phyloP scores from a whole-genome alignment of 768 basidiomycete genomes.

The Asterophora parasitica region DNA sequence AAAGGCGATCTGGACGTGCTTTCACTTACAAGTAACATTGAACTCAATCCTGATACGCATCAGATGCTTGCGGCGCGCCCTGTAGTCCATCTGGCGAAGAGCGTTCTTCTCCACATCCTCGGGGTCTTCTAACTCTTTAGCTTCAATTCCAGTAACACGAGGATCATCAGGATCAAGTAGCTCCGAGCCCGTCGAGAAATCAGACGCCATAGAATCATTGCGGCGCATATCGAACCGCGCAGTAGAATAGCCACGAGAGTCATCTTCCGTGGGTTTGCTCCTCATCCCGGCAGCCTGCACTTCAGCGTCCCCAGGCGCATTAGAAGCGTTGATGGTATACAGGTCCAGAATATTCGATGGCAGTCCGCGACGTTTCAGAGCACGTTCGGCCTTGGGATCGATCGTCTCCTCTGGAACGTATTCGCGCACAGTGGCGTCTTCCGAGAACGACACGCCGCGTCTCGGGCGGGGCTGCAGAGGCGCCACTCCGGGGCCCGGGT shows the following conservation, averaged over 20 bases:
- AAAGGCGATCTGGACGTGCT: conserved; percentile 12
- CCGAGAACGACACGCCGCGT: conserved; percentile 39
- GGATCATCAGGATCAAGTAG: conserved; percentile 71
- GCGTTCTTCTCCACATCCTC: conserved; percentile 59
- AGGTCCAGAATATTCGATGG: conserved; percentile 50
- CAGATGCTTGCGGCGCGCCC: conserved; percentile 58
- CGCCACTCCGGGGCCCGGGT: conserved; percentile 23
- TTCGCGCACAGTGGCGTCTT: conserved; percentile 19
- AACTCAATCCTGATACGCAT: conserved; percentile 67
- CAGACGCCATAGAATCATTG: conserved; percentile 41
- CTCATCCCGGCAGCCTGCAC: conserved; percentile 6
- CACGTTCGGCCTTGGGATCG: conserved; percentile 27
- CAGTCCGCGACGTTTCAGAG: conserved; percentile 39
- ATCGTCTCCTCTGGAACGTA: conserved; percentile 19
- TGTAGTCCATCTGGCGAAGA: conserved; percentile 64
- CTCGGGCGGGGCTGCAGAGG: conserved; percentile 16
- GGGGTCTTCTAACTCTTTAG: conserved; percentile 48
- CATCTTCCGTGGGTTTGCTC: conserved; percentile 14
- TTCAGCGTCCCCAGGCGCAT: conserved; percentile 17
- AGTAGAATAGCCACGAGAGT: conserved; percentile 17
- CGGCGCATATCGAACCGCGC: conserved; percentile 30
- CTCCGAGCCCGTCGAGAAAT: conserved; percentile 39
- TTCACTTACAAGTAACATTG: conserved; percentile 71
- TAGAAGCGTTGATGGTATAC: conserved; percentile 35
- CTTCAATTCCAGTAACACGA: conserved; percentile 52